Conservation (phyloP, 441 rosid species). For the Populus trichocarpa region DNA sequence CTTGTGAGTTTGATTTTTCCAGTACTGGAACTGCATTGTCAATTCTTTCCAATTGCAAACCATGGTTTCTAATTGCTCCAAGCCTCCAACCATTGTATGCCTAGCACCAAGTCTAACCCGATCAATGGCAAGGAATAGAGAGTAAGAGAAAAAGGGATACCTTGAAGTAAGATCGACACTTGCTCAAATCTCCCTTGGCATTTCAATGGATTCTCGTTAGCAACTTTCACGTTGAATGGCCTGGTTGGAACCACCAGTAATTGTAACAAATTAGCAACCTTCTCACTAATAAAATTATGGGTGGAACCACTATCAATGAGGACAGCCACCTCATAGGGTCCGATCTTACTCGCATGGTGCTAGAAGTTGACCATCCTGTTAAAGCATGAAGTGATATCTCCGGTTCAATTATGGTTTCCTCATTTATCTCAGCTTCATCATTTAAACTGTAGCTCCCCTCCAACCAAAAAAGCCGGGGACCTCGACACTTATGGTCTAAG, state of each 20-base stretch:
- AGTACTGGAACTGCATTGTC: constrained; percentile 1
- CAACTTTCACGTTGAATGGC: background rate
- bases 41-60: background rate
- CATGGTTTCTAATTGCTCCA: background rate
- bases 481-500: too few species aligned
- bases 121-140: background rate
- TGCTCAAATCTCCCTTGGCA: background rate
- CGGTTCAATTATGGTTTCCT: too few species aligned
- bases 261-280: background rate
- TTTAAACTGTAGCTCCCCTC: too few species aligned
- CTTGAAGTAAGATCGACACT: background rate
- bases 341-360: too few species aligned
- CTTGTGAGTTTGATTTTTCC: too few species aligned
- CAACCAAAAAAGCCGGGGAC: too few species aligned
- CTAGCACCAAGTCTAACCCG: background rate
- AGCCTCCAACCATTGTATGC: constrained; percentile 6
- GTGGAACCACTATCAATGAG: too few species aligned
- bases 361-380: too few species aligned
- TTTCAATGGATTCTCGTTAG: background rate
- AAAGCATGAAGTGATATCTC: too few species aligned
- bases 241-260: background rate
- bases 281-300: too few species aligned
- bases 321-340: too few species aligned
- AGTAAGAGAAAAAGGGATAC: background rate
- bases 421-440: too few species aligned